Evolutionary conservation across 1,139 yeast species (phyloP).

Genomic region (Saccharomycopsis crataegensis): DNA sequence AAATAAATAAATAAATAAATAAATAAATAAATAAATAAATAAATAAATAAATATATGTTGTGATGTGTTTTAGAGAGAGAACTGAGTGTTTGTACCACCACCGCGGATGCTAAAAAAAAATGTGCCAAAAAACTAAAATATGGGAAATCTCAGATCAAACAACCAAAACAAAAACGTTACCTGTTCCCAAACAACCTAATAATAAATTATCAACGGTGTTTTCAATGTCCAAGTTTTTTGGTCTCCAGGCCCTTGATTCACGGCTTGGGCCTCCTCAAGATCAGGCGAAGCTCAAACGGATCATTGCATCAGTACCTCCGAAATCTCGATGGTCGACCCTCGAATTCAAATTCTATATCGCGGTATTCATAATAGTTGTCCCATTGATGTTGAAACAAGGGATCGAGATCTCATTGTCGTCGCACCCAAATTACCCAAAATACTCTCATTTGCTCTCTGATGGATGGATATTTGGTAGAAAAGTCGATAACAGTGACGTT

Average conservation of each 20-base stretch:
- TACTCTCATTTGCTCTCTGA: conserved; percentile 54
- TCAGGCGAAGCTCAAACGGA: conserved; percentile 26
- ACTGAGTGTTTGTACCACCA: no score
- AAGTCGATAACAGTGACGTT: conserved; percentile 81
- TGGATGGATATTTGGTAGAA: conserved; percentile 76
- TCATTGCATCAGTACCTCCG: conserved; percentile 1
- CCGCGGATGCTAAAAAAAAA: not conserved
- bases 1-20: not conserved
- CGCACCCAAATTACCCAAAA: conserved; percentile 66
- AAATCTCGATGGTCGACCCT: conserved; percentile 61
- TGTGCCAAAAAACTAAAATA: not conserved
- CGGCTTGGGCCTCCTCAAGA: conserved; percentile 55
- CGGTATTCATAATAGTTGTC: conserved; percentile 58
- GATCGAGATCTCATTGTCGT: conserved; percentile 69
- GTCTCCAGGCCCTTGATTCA: conserved; percentile 71
- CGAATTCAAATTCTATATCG: conserved; percentile 64
- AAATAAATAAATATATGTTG: not conserved
- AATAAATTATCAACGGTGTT: not conserved
- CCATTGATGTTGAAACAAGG: conserved; percentile 82
- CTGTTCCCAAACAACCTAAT: not conserved
- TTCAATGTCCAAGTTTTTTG: conserved; percentile 36
- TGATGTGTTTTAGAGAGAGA: no score
- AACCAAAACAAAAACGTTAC: not conserved
- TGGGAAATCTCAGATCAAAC: not conserved
- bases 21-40: not conserved